Base-by-base conservation (phyloP, 371 early-diverging fungal genomes). In the Rhizopus delemar region DNA sequence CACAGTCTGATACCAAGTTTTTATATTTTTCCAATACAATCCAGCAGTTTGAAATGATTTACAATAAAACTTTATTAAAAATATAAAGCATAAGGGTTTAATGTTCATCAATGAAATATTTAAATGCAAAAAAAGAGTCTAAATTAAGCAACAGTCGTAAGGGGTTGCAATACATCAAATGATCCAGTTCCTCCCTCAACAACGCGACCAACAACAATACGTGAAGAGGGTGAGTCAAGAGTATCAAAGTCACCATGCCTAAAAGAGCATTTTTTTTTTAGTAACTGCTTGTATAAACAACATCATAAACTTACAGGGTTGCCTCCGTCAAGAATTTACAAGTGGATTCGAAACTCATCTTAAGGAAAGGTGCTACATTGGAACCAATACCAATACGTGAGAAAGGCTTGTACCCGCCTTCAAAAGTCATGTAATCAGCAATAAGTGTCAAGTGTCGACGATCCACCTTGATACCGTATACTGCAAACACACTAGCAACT, bases 341-440 rank as follows among this genome's bases (percentile, higher is more conserved):
- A 8, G 99, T 97, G 36, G 95, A 93, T 68, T 99, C 99, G 75
- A 92, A 99, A 69, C 90, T 89, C 99, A 99, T 98, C 80, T 97
- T 94, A 33, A 93, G 82, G 77, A 99, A 95, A 8, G 99, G 99
- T 33, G 93, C 88, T 11, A 93, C 87, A 63, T 91, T 95, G 15
- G 94, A 90, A 41, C 83, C 85, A 74, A 99, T 93, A 68, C 96
- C 95, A 61, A 90, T 90, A 48, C 98, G 90, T 82, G 94, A 97
- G 84, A 98, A 97, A n/a, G 99, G 93, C 68, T 95, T 96, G 83
- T 93, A 98, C 4, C 93, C 96, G 57, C 99, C 99, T 77, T 96
- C 97, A 69, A 93, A 95, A 0, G 99, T 99, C 99, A 99, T 99
- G 77, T 97, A 99, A 71, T 99, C 99, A 41, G 98, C 98, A 73